Evolutionary conservation across 2,329 filamentous ascomycete genomes (phyloP), one percentile per base, ranked within the genome.

Genomic region (Zasmidium citrigriseum): DNA sequence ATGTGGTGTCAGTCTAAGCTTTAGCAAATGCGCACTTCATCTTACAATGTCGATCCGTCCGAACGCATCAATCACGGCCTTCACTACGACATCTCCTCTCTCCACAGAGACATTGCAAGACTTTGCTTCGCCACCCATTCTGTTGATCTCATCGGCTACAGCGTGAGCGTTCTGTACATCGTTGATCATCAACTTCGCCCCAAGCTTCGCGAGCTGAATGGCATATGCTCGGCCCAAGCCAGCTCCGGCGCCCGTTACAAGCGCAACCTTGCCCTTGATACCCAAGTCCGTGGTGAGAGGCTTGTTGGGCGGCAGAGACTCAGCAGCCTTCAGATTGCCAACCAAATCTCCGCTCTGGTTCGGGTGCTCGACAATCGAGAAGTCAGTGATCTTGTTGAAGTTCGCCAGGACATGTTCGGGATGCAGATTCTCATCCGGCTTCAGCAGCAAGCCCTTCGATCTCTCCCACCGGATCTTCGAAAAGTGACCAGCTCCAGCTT

Each of bases 271-370:
- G 70, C 89, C 91, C 64, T 84, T 88, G 76, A 96, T 97, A 82
- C 97, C 97, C 72, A 98, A 82, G 70, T 93, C 90, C 65, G 93
- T 92, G 70, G 96, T 96, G 82, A 96, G 96, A 76, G 97, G 93
- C 83, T 96, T 96, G 54, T 97, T 93, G 38, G 96, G 81, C 25
- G 93, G 93, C 45, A 96, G 91, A 61, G 96, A 86, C 90, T 91
- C 96, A 61, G 95, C 90, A 52, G 92, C 92, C 80, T 89, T 91
- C 62, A 96, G 82, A 72, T 86, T 87, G 67, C 87, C 86, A 67
- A 96, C 83, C 44, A 96, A 83, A 72, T 96, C 92, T 14, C 90
- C 90, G 24, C 92, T 91, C 90, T 55, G 46, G 91, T 72, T 96
- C 86, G 72, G 91, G 87, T 20, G 91, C 77, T 64, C 90, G 89